A percentile compares a stretch with the other conserved stretches of the same genome.
Conservation (phyloP, 805 yeast genomes). For the Cyberlindnera mycetangii region DNA sequence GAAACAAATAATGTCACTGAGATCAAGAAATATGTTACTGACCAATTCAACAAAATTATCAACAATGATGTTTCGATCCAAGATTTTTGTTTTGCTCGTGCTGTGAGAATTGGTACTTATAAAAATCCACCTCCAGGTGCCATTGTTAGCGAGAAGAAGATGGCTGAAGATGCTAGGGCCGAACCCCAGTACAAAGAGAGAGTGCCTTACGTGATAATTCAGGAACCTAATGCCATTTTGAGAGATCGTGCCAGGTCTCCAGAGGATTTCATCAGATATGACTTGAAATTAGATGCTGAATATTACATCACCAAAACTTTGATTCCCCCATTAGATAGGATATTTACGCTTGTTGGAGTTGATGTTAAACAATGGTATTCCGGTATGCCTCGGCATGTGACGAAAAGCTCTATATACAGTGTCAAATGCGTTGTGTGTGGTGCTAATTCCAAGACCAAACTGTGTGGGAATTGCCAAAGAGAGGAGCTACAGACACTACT, state of each 20-base stretch:
- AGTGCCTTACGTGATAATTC: slow-evolving; percentile 79
- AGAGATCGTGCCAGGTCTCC: slow-evolving; percentile 83
- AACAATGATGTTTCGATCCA: slow-evolving; percentile 62
- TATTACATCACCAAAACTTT: slow-evolving; percentile 83
- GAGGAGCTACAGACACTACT: slow-evolving; percentile 37
- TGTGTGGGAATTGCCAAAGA: slow-evolving; percentile 35
- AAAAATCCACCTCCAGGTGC: slow-evolving; percentile 94
- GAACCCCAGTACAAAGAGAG: slow-evolving; percentile 89
- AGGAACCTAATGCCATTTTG: slow-evolving; percentile 55
- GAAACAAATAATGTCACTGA: slow-evolving; percentile 66
- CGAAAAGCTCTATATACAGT: slow-evolving; percentile 28
- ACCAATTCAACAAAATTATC: slow-evolving; percentile 65
- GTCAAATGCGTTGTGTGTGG: slow-evolving; percentile 29
- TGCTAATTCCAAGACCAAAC: slow-evolving; percentile 12
- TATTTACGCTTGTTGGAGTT: slow-evolving; percentile 81
- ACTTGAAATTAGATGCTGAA: slow-evolving; percentile 63
- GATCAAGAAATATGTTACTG: slow-evolving; percentile 62
- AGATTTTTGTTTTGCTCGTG: slow-evolving; percentile 91
- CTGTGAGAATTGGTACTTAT: slow-evolving; percentile 81
- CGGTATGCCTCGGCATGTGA: slow-evolving; percentile 51
- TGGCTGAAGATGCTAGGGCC: slow-evolving; percentile 62
- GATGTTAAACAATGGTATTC: slow-evolving; percentile 74
- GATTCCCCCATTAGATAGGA: slow-evolving; percentile 85
- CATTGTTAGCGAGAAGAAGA: slow-evolving; percentile 60
- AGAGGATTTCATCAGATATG: slow-evolving; percentile 53